A percentile compares a stretch with the other conserved stretches of the same genome.
Conservation (phyloP, 2,329 filamentous ascomycete genomes). For the Penicillium sp. region DNA sequence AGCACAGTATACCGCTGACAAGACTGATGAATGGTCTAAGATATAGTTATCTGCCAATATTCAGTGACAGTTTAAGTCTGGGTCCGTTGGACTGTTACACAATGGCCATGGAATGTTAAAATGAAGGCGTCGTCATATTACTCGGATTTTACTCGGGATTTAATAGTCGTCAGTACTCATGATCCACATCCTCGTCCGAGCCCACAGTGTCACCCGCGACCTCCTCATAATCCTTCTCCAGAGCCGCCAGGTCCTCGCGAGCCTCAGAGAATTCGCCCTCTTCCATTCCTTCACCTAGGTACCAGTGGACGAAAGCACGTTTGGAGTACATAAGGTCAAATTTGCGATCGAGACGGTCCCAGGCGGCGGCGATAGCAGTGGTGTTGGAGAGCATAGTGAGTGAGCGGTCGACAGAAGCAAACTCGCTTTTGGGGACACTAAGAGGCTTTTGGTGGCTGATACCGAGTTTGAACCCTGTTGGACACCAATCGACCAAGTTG, state of each 20-base stretch:
- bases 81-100: too few relatives aligned
- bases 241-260: slow-evolving; percentile 93
- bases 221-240: slow-evolving; percentile 98
- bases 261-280: slow-evolving; percentile 99
- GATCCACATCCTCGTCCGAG: too few relatives aligned
- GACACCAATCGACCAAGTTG: slow-evolving; percentile 99
- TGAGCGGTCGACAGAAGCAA: slow-evolving; percentile 96
- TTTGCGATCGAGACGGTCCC: slow-evolving; percentile 92
- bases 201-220: slow-evolving; percentile 69
- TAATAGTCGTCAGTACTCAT: too few relatives aligned
- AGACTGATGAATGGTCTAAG: too few relatives aligned
- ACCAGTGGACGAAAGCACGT: slow-evolving; percentile 99
- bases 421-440: slow-evolving; percentile 91
- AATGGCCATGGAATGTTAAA: too few relatives aligned
- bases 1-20: too few relatives aligned
- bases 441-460: slow-evolving; percentile 99
- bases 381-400: slow-evolving; percentile 96
- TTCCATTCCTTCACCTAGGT: slow-evolving; percentile 99
- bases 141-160: too few relatives aligned
- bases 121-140: too few relatives aligned
- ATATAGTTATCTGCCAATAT: too few relatives aligned
- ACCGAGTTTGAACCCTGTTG: slow-evolving; percentile 99
- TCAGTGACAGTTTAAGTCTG: too few relatives aligned
- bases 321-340: slow-evolving; percentile 99
- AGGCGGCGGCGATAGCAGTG: slow-evolving; percentile 96